Evolutionary conservation across 2,329 filamentous ascomycete species (phyloP).

Genomic region (Botrytis galanthina): DNA sequence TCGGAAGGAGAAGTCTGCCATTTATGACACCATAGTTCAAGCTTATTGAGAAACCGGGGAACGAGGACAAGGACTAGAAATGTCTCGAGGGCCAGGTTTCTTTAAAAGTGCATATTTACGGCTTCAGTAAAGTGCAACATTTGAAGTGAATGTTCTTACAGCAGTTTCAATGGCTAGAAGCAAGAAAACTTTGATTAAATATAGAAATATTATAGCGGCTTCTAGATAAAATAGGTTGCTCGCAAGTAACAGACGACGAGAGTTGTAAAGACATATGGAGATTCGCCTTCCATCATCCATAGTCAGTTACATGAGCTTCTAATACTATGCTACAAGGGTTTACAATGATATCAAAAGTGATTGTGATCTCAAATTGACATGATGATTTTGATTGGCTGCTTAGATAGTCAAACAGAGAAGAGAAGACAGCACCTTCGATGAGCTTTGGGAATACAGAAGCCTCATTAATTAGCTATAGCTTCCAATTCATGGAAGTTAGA

Average conservation of each 20-base stretch:
- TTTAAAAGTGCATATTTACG: background rate
- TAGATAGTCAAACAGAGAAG: background rate
- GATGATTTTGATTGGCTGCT: background rate
- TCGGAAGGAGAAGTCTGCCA: background rate
- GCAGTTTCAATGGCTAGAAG: background rate
- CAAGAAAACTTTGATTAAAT: accelerated
- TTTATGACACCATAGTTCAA: accelerated
- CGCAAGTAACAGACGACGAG: background rate
- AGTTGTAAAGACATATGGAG: background rate
- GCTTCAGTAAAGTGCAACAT: background rate
- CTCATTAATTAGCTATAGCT: background rate
- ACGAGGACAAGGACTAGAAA: background rate
- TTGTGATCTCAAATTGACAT: background rate
- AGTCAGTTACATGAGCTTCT: background rate
- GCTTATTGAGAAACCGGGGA: background rate
- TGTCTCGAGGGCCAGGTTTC: background rate
- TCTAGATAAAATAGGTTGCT: background rate
- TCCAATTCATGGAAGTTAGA: background rate
- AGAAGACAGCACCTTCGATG: background rate
- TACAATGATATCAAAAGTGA: background rate
- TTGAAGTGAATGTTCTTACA: background rate
- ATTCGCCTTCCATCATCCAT: background rate
- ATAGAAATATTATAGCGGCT: background rate
- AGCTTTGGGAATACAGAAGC: too few species aligned
- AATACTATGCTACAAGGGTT: background rate